phyloP scores from a whole-genome alignment of 2,329 filamentous ascomycete genomes.

The Teratosphaeria epicoccoides region DNA sequence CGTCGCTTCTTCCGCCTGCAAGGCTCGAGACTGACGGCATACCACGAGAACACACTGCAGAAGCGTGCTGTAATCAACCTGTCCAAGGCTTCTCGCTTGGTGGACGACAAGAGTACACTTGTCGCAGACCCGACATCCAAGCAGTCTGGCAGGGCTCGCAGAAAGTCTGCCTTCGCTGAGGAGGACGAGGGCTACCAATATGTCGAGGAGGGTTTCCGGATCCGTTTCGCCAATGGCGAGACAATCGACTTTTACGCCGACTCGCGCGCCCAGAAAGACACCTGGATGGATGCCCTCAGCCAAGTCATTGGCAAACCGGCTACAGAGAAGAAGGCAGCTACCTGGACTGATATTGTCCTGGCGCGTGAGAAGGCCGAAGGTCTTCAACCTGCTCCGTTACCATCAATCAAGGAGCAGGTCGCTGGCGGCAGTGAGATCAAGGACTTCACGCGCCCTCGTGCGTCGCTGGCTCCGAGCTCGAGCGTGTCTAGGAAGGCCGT shows the following conservation, averaged over 20 bases:
- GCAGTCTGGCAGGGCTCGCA: slow-evolving; percentile 38
- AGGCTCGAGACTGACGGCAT: slow-evolving; percentile 85
- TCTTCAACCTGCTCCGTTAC: not conserved
- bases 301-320: slow-evolving; percentile 55
- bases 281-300: slow-evolving; percentile 81
- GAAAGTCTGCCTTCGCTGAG: slow-evolving; percentile 91
- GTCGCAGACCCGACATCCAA: slow-evolving; percentile 58
- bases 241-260: slow-evolving; percentile 98
- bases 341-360: slow-evolving; percentile 52
- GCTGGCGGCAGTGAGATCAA: slow-evolving; percentile 8
- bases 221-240: slow-evolving; percentile 96
- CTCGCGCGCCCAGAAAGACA: slow-evolving; percentile 74
- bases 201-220: slow-evolving; percentile 96
- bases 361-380: slow-evolving; percentile 27
- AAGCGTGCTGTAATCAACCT: slow-evolving; percentile 95
- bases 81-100: slow-evolving; percentile 80
- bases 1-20: slow-evolving; percentile 93
- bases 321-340: slow-evolving; percentile 34
- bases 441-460: slow-evolving; percentile 21
- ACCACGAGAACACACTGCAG: slow-evolving; percentile 89
- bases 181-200: slow-evolving; percentile 99
- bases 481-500: slow-evolving; percentile 11
- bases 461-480: slow-evolving; percentile 7
- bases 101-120: slow-evolving; percentile 78
- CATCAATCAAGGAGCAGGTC: not conserved